Evolutionary conservation across 2,329 filamentous ascomycete species (phyloP).

Genomic region (Xylariaceae sp.): DNA sequence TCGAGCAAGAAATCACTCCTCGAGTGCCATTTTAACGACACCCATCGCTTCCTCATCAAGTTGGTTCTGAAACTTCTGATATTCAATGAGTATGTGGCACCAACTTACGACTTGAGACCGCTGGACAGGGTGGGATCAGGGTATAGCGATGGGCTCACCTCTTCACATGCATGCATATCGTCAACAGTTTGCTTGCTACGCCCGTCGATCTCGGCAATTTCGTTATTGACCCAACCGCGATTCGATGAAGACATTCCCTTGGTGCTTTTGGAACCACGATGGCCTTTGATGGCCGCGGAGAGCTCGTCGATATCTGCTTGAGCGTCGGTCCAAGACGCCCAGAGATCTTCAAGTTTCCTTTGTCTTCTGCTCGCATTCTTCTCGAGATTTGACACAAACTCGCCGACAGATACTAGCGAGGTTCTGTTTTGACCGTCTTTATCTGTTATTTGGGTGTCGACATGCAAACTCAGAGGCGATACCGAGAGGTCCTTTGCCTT

Average conservation of each 20-base stretch:
- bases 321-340: constrained; percentile 22
- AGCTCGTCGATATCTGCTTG: constrained; percentile 24
- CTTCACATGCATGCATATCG: constrained; percentile 28
- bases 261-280: constrained; percentile 4
- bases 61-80: constrained; percentile 28
- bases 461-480: constrained; percentile 17
- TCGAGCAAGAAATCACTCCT: constrained; percentile 13
- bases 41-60: constrained; percentile 26
- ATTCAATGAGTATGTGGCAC: constrained; percentile 26
- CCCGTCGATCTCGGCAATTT: constrained; percentile 20
- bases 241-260: constrained; percentile 22
- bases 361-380: constrained; percentile 10
- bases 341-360: constrained; percentile 21
- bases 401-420: constrained; percentile 7
- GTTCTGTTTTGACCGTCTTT: constrained; percentile 15
- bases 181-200: constrained; percentile 25
- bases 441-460: constrained; percentile 20
- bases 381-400: constrained; percentile 16
- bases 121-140: constrained; percentile 7
- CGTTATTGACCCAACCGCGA: constrained; percentile 12
- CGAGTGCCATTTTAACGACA: constrained; percentile 24
- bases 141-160: constrained; percentile 21
- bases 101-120: constrained; percentile 22
- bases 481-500: constrained; percentile 13
- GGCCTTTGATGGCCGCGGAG: constrained; percentile 4